Evolutionary conservation across 108 stramenopile species (phyloP).

Genomic region (Pseudonitzschia pungens): DNA sequence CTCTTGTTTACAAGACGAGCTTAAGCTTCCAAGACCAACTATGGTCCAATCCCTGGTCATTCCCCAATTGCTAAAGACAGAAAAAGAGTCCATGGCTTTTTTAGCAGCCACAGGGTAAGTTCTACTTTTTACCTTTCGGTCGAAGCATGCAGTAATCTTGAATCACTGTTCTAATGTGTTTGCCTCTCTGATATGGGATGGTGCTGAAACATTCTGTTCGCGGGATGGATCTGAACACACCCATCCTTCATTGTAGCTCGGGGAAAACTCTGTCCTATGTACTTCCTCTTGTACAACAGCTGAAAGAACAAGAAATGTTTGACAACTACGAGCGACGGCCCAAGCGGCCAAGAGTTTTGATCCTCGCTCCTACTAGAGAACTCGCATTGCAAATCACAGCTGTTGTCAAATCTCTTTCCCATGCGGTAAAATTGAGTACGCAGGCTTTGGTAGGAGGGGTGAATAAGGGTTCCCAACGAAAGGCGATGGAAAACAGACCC

Average conservation of each 20-base stretch:
- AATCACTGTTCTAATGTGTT: conserved; percentile 16
- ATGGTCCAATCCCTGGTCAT: conserved; percentile 77
- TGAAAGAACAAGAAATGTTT: conserved; percentile 77
- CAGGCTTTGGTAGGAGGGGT: conserved; percentile 88
- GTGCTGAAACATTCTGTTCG: not conserved
- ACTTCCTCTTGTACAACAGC: conserved; percentile 79
- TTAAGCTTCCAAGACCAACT: conserved; percentile 55
- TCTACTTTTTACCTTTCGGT: not conserved
- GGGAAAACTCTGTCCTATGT: conserved; percentile 88
- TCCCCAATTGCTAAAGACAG: conserved; percentile 58
- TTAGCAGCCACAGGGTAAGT: conserved; percentile 85
- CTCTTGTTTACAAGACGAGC: conserved; percentile 35
- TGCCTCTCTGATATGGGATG: conserved; percentile 21
- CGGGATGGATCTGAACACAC: not conserved
- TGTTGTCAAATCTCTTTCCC: conserved; percentile 84
- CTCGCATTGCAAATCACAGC: conserved; percentile 88
- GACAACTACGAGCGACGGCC: conserved; percentile 56
- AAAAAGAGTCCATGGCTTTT: conserved; percentile 51
- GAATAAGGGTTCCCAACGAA: conserved; percentile 80
- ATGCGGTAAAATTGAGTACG: conserved; percentile 80
- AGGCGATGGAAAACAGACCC: conserved; percentile 57
- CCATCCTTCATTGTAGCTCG: conserved; percentile 22
- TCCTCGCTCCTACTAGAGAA: conserved; percentile 95
- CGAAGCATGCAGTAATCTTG: too few relatives aligned
- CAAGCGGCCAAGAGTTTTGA: conserved; percentile 85